Base-by-base conservation (phyloP, 257 asterid species). In the Solanum arcanum region DNA sequence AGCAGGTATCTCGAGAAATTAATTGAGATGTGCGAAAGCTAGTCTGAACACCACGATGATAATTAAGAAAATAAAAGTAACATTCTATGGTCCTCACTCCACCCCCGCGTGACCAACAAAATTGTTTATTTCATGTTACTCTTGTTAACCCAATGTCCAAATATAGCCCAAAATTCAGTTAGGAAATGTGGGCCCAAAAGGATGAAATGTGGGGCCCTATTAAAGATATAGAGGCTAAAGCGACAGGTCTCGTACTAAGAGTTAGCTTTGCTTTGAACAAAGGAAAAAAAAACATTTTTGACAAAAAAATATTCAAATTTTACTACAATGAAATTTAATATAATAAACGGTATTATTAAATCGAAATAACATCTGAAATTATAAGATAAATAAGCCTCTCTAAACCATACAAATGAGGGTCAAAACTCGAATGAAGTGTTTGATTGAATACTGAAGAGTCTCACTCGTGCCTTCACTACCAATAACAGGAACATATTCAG, bases 81-180 rank as follows among this genome's bases (percentile, higher is more conserved):
- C 62, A 42, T 25, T 77, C 21, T 25, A 77, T 42, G n/a, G 86
- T 66, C 87, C 87, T 64, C 41, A 41, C 39, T 44, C 27, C 41
- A 7, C 23, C 25, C 84, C 86, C 42, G 77, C 86, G 86, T 84
- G 78, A 25, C 86, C 60, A 62, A 84, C 62, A 84, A 20, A 20
- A 33, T 23, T 62, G 35, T 44, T 84, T 75, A 39, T 84, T 77
- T 84, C 86, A 39, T 83, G 76, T 42, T 42, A 14, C 66, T 25
- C 41, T 78, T 29, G 29, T 23, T 47, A 46, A 27, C 62, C 42
- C 42, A 78, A 46, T 78, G 66, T 78, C 84, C 42, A 78, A 78
- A 78, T 46, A 78, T 46, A 46, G 35, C 52, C 42, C 76, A 52
- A 84, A 64, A 64, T 11, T 62, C 78, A 62, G 31, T 18, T 39